Conservation (phyloP, 129 eudicot genomes). For the Chrysanthemum lavandulifolium region DNA sequence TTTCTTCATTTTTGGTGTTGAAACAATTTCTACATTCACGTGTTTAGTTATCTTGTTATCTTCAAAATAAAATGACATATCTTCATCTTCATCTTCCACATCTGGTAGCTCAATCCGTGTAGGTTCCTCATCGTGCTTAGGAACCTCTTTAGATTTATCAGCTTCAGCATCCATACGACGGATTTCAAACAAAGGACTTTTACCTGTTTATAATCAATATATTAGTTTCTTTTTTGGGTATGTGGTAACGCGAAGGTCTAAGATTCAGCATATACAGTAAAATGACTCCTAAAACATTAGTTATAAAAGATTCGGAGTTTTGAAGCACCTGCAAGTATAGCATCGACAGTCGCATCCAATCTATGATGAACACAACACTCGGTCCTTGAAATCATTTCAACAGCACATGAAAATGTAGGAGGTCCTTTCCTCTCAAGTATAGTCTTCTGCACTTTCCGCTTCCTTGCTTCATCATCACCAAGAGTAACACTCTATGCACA, state of each 20-base stretch:
- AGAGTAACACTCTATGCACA: conserved; percentile 82
- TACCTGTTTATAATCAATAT: conserved; percentile 37
- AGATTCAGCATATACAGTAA: not conserved
- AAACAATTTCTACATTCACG: conserved; percentile 23
- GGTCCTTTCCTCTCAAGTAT: conserved; percentile 99
- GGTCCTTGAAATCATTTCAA: conserved; percentile 85
- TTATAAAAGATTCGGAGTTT: not conserved
- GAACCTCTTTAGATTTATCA: conserved; percentile 30
- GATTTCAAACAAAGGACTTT: conserved; percentile 62
- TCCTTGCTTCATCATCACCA: conserved; percentile 96
- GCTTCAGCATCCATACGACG: conserved; percentile 65
- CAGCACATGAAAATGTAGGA: conserved; percentile 93
- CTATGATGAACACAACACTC: conserved; percentile 92
- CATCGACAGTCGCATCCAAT: conserved; percentile 93
- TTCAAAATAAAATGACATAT: conserved; percentile 26
- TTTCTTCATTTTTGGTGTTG: conserved; percentile 37
- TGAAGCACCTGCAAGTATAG: conserved; percentile 74
- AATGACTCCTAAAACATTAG: conserved; percentile 14
- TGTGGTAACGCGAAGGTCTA: not conserved
- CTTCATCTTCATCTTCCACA: conserved; percentile 33
- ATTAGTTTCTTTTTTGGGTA: not conserved
- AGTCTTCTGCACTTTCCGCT: conserved; percentile 95
- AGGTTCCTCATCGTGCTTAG: conserved; percentile 30
- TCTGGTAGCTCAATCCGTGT: conserved; percentile 24
- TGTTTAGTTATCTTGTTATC: conserved; percentile 27